Percentiles rank a stretch among this genome's conserved stretches.
Evolutionary conservation across 192 early-diverging fungal genomes (phyloP).

Genomic region (Rhizophagus sp.): DNA sequence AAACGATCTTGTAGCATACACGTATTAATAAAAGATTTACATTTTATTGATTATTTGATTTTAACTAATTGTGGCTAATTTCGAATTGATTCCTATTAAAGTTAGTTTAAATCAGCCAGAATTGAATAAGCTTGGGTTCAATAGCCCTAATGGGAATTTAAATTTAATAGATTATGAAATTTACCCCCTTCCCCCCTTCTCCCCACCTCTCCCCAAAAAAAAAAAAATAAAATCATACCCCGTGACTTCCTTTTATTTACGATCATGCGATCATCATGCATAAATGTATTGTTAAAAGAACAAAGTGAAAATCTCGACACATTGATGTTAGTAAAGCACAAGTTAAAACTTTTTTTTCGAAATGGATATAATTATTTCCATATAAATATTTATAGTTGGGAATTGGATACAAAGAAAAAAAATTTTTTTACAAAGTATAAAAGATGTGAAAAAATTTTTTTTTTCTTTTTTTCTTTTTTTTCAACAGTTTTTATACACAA

Average conservation of each 20-base stretch:
- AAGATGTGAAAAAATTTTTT: background rate
- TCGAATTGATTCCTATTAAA: too few relatives aligned
- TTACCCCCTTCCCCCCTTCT: too few relatives aligned
- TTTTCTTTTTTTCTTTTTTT: background rate
- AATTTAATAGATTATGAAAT: too few relatives aligned
- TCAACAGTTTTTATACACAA: background rate
- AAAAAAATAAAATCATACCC: too few relatives aligned
- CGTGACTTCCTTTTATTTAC: background rate
- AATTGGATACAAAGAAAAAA: background rate
- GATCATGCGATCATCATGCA: background rate
- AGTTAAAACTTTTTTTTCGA: background rate
- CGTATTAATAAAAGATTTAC: too few relatives aligned
- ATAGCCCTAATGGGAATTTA: too few relatives aligned
- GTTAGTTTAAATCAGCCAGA: too few relatives aligned
- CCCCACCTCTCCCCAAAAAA: too few relatives aligned
- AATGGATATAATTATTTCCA: background rate
- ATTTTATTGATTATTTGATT: too few relatives aligned
- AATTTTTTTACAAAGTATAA: background rate
- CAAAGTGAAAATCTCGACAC: background rate
- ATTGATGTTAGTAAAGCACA: background rate
- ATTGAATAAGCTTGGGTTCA: too few relatives aligned
- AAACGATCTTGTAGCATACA: too few relatives aligned
- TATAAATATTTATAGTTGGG: background rate
- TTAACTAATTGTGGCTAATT: too few relatives aligned
- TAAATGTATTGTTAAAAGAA: background rate